Percentiles rank a stretch among this genome's conserved stretches.
Evolutionary conservation across 805 yeast species (phyloP).

Genomic region (Starmera amethionina): DNA sequence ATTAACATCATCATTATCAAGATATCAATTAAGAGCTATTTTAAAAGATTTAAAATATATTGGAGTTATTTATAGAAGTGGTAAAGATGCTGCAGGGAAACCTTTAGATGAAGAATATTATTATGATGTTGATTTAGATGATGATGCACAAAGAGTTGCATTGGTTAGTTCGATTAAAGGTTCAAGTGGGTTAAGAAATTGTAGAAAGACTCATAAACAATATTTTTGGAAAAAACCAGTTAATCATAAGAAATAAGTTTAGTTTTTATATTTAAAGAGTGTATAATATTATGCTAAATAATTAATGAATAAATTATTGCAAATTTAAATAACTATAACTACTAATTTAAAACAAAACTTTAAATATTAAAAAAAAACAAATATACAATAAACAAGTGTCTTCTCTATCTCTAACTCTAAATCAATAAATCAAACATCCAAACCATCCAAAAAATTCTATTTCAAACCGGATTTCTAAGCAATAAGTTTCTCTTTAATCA

Average conservation of each 20-base stretch:
- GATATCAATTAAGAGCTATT: slow-evolving; percentile 34
- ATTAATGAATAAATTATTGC: background rate
- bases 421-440: background rate
- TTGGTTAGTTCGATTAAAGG: slow-evolving; percentile 76
- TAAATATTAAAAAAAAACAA: background rate
- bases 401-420: too few relatives aligned
- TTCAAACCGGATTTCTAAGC: slow-evolving; percentile 15
- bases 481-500: slow-evolving; percentile 54
- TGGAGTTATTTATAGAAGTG: slow-evolving; percentile 83
- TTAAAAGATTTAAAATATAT: slow-evolving; percentile 44
- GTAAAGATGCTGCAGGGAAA: slow-evolving; percentile 96
- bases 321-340: too few relatives aligned
- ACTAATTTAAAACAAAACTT: background rate
- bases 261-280: background rate
- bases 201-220: slow-evolving; percentile 89
- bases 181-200: slow-evolving; percentile 68
- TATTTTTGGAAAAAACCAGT: slow-evolving; percentile 39
- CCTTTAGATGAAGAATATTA: slow-evolving; percentile 90
- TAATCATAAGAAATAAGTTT: slow-evolving; percentile 9
- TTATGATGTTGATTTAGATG: slow-evolving; percentile 77
- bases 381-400: background rate
- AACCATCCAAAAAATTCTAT: background rate
- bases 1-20: slow-evolving; percentile 35
- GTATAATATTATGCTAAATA: background rate
- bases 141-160: slow-evolving; percentile 55